These are phyloP conservation scores for Picochlorum sp. DNA, from an alignment of 139 green algal genomes.

Conservation along the genomic window DNA sequence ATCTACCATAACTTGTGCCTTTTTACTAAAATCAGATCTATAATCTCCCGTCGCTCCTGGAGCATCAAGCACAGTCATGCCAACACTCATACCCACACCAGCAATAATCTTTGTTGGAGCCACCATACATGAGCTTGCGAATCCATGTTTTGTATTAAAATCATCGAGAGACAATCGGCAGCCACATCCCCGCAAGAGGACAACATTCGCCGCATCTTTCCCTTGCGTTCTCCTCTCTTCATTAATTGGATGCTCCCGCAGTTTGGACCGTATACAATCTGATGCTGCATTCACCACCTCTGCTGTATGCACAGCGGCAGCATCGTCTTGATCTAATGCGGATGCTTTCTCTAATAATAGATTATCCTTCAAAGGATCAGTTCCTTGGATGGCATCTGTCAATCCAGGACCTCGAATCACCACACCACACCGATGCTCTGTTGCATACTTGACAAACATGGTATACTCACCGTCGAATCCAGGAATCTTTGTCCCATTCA, in stretches of 20 bases:
- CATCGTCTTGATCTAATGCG: conserved; percentile 37
- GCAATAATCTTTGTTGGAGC: conserved; percentile 94
- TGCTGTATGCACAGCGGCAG: conserved; percentile 55
- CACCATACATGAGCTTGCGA: conserved; percentile 60
- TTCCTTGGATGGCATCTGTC: conserved; percentile 67
- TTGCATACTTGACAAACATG: conserved; percentile 80
- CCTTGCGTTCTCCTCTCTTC: conserved; percentile 41
- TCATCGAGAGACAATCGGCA: conserved; percentile 36
- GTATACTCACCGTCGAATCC: conserved; percentile 29
- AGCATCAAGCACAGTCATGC: conserved; percentile 60
- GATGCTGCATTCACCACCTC: conserved; percentile 45
- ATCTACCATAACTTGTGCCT: conserved; percentile 41
- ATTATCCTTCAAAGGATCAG: conserved; percentile 86
- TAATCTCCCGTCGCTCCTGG: conserved; percentile 76
- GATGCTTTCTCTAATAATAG: conserved; percentile 44
- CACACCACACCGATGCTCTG: conserved; percentile 90
- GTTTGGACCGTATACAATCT: neutral
- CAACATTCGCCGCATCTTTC: conserved; percentile 63
- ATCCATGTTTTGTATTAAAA: conserved; percentile 57
- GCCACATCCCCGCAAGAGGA: conserved; percentile 85
- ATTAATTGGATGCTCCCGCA: conserved; percentile 69
- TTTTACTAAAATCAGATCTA: conserved; percentile 44
- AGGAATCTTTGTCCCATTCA: conserved; percentile 51
- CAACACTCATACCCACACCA: conserved; percentile 77
- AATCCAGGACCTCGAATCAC: conserved; percentile 71